Base-by-base conservation (phyloP, 148 eudicot species). In the Camellia sinensis region DNA sequence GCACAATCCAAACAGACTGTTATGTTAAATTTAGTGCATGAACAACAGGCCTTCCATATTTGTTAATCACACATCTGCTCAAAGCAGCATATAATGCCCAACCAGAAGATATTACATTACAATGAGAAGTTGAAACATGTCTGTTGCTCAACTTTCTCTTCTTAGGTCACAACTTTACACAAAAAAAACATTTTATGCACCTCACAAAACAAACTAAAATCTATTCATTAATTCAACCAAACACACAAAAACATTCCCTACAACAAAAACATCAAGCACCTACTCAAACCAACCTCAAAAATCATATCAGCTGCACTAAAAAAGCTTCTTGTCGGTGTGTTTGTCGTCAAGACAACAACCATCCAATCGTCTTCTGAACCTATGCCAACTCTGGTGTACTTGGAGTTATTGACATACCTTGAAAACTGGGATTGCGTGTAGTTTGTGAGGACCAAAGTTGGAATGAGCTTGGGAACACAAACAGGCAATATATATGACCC, bases 341-440 rank as follows among this genome's bases (percentile, higher is more conserved):
- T 80, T 1, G 98, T 93, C 0, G 88, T 75, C 88, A 95, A 62
- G 1, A 95, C 88, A 7, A 93, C 80, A 6, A 95, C 97, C 75
- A 90, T 88, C 97, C 98, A 95, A 61, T 88, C 87, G 1, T 91
- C 94, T 73, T 93, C 93, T 0, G 90, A 87, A 3, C 97, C 96
- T 2, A 93, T 21, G 0, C 98, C 98, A 0, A 62, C 93, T 0
- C 92, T 92, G 0, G 93, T 90, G 77, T 73, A 95, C 84, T 80
- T 87, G 0, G 97, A 82, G 53, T 88, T 81, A 29, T 91, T 93
- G 18, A 92, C 15, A 60, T 90, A 88, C 52, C 57, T 74, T 0
- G 88, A 78, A 63, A 86, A 86, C 4, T 67, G 79, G 0, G 92
- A 81, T 5, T 80, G 90, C 0, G 98, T 92, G 70, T 91, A 95